Evolutionary conservation across 2,329 filamentous ascomycete genomes (phyloP).

Genomic region (Annulohypoxylon truncatum): DNA sequence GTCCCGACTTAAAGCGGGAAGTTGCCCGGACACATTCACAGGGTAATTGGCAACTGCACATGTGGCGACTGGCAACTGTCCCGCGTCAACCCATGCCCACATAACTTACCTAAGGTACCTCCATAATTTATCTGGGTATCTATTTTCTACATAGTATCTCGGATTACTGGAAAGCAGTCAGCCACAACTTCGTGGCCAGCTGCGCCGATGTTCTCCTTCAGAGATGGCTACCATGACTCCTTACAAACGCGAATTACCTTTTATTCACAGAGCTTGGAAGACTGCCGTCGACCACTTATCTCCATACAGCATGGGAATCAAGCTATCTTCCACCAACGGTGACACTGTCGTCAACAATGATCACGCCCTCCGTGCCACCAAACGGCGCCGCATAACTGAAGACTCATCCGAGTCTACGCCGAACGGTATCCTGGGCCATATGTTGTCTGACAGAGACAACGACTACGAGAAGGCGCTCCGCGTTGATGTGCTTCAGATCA

Average conservation of each 20-base stretch:
- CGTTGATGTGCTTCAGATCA: constrained; percentile 65
- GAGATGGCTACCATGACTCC: constrained; percentile 62
- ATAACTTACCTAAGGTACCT: constrained; percentile 1
- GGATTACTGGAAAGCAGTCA: constrained; percentile 27
- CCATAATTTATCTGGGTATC: not conserved
- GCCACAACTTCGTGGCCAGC: constrained; percentile 47
- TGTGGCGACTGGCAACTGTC: not conserved
- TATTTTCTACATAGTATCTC: not conserved
- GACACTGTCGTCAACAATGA: constrained; percentile 54
- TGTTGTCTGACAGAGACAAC: constrained; percentile 42
- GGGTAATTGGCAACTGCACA: not conserved
- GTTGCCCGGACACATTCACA: constrained; percentile 21
- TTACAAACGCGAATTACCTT: constrained; percentile 63
- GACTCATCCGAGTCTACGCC: constrained; percentile 51
- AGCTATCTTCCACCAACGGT: constrained; percentile 54
- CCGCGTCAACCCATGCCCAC: not conserved
- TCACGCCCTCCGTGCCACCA: constrained; percentile 56
- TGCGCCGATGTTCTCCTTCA: constrained; percentile 52
- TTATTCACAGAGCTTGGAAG: constrained; percentile 66
- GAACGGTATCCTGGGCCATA: constrained; percentile 38
- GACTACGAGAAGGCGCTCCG: constrained; percentile 58
- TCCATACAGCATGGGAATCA: constrained; percentile 59
- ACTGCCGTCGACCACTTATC: constrained; percentile 57
- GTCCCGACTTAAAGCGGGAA: constrained; percentile 9
- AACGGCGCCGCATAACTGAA: constrained; percentile 63